Percentiles rank a stretch among this genome's conserved stretches.
phyloP scores from a whole-genome alignment of 169 alveolate species.

The Plasmodium gonderi region DNA sequence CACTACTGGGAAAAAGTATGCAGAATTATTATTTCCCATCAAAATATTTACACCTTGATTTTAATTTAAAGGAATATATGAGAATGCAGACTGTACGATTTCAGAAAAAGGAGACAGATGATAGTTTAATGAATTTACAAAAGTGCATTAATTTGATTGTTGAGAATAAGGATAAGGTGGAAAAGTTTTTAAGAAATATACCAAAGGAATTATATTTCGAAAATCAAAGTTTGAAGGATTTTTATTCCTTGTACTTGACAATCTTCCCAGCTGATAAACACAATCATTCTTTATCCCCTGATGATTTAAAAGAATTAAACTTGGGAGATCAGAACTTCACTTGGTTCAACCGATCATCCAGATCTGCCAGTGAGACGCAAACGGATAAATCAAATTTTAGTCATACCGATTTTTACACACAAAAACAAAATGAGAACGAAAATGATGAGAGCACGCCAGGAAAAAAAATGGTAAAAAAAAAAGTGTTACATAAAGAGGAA shows the following conservation, averaged over 20 bases:
- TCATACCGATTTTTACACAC: background rate
- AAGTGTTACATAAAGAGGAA: background rate
- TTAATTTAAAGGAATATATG: conserved; percentile 80
- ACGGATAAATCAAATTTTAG: background rate
- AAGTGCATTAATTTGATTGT: conserved; percentile 58
- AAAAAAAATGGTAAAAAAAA: background rate
- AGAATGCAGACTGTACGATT: conserved; percentile 83
- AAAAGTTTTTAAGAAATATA: conserved; percentile 40
- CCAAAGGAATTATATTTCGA: conserved; percentile 51
- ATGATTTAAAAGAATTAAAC: conserved; percentile 55
- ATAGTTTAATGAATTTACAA: conserved; percentile 58
- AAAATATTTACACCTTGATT: conserved; percentile 85
- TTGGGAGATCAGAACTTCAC: conserved; percentile 20
- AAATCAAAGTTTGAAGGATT: conserved; percentile 72
- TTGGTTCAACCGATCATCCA: conserved; percentile 12
- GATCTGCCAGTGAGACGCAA: background rate
- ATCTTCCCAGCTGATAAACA: conserved; percentile 39
- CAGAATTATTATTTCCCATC: conserved; percentile 86
- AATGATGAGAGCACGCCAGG: background rate
- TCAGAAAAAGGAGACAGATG: conserved; percentile 66
- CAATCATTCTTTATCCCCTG: conserved; percentile 1
- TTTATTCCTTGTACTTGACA: conserved; percentile 63
- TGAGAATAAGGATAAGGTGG: conserved; percentile 61
- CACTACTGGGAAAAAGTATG: conserved; percentile 81
- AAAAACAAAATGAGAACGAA: background rate